These are phyloP conservation scores for Rubia occidens DNA, from an alignment of 305 asterid species.

Conservation along the genomic window DNA sequence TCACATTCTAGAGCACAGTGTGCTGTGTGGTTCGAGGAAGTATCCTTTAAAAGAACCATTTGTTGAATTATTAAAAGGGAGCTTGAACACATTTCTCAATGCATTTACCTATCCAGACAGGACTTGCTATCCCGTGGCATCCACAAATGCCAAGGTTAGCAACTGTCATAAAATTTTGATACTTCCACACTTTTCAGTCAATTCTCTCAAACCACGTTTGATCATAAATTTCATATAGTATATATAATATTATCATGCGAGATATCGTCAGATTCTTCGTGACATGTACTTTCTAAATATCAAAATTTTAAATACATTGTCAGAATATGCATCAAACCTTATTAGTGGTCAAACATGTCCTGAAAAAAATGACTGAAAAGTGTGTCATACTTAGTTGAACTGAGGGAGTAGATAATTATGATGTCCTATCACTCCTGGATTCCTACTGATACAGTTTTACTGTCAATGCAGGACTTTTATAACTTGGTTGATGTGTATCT, in stretches of 20 bases:
- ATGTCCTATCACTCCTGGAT: slow-evolving; percentile 10
- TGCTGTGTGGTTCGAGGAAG: slow-evolving; percentile 93
- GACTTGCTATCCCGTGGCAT: slow-evolving; percentile 97
- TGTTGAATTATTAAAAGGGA: slow-evolving; percentile 90
- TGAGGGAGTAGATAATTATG: neutral
- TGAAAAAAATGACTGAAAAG: no score
- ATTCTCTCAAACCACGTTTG: no score
- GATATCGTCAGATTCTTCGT: no score
- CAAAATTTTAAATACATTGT: no score
- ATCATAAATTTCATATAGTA: no score
- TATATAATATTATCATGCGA: no score
- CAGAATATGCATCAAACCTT: no score
- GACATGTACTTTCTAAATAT: no score
- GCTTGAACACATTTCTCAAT: slow-evolving; percentile 89
- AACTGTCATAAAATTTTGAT: slow-evolving; percentile 8
- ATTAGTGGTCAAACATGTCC: no score
- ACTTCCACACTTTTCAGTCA: neutral
- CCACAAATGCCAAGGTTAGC: slow-evolving; percentile 82
- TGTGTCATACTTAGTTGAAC: no score
- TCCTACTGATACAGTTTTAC: slow-evolving; percentile 20
- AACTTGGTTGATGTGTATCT: slow-evolving; percentile 98
- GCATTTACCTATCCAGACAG: slow-evolving; percentile 98
- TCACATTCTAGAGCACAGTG: slow-evolving; percentile 95
- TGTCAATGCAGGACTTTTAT: slow-evolving; percentile 68
- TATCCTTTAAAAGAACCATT: slow-evolving; percentile 94